Percentiles rank a stretch among this genome's conserved stretches.
phyloP scores from a whole-genome alignment of 2,329 filamentous ascomycete species.

The Ceratocystiopsis sp. region DNA sequence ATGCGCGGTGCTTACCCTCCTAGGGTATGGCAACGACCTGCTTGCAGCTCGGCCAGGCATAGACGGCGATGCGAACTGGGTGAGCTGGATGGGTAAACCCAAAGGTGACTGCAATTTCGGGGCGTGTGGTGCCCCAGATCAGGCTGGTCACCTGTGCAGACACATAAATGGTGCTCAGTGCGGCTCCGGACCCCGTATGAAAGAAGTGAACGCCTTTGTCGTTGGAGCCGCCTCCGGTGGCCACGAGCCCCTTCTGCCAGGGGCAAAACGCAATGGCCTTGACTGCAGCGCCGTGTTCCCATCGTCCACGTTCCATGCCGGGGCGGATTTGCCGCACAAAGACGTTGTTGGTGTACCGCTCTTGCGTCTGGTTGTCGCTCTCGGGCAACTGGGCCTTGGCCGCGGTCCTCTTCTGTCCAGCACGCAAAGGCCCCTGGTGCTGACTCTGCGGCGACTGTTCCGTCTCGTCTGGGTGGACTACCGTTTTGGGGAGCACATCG shows the following conservation, averaged over 20 bases:
- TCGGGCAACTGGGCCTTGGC: not conserved
- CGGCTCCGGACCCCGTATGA: constrained; percentile 67
- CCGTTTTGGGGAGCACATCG: constrained; percentile 28
- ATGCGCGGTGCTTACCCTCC: constrained; percentile 60
- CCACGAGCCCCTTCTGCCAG: constrained; percentile 74
- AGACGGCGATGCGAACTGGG: constrained; percentile 75
- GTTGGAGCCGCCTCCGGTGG: constrained; percentile 83
- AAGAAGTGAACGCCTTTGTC: constrained; percentile 95
- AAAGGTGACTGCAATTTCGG: constrained; percentile 86
- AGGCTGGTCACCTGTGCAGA: constrained; percentile 85
- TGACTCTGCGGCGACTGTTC: not conserved
- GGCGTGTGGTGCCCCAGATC: constrained; percentile 71
- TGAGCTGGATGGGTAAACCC: constrained; percentile 87
- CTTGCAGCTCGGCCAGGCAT: constrained; percentile 82
- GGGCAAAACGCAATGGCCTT: constrained; percentile 96
- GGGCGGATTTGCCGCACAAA: constrained; percentile 21
- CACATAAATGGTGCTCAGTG: constrained; percentile 79
- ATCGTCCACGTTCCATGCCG: constrained; percentile 51
- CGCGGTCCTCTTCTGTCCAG: too few relatives aligned
- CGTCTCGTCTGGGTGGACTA: not conserved
- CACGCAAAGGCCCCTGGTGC: not conserved
- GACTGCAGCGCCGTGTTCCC: constrained; percentile 70
- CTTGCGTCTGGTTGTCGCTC: constrained; percentile 1
- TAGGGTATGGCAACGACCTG: constrained; percentile 75
- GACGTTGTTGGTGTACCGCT: not conserved